Evolutionary conservation across 345 rosid species (phyloP).

Genomic region (Theobroma cacao): DNA sequence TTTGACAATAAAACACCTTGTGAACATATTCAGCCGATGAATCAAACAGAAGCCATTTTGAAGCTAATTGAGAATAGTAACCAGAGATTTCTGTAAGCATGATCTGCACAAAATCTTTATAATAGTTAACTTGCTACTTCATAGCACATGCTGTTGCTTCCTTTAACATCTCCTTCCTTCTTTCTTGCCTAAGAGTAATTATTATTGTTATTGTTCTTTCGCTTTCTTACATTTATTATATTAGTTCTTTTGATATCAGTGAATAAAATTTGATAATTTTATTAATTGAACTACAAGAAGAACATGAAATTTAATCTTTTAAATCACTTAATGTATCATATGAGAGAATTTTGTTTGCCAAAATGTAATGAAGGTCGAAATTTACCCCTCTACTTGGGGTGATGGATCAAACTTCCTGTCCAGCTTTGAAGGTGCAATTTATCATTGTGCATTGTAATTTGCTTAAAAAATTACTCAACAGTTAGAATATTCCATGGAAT

Average conservation of each 20-base stretch:
- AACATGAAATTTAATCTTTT: not conserved
- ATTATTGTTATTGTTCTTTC: not conserved
- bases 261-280: not conserved
- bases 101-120: constrained; percentile 24
- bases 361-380: too few species aligned
- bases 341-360: not conserved
- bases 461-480: too few species aligned
- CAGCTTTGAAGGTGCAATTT: too few species aligned
- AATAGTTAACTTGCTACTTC: constrained; percentile 4
- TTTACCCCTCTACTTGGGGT: too few species aligned
- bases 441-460: too few species aligned
- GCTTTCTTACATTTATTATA: not conserved
- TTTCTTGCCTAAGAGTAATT: not conserved
- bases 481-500: too few species aligned
- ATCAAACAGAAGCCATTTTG: constrained; percentile 24
- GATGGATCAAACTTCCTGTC: too few species aligned
- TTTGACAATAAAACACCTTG: constrained; percentile 15
- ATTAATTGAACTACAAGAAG: not conserved
- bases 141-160: not conserved
- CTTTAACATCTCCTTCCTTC: not conserved
- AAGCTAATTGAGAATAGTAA: constrained; percentile 22
- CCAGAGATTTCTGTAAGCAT: constrained; percentile 20
- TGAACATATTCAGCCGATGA: constrained; percentile 18
- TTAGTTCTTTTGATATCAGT: not conserved
- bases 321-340: not conserved